phyloP scores from a whole-genome alignment of 2,329 filamentous ascomycete species.

The Spiromastix sp. region DNA sequence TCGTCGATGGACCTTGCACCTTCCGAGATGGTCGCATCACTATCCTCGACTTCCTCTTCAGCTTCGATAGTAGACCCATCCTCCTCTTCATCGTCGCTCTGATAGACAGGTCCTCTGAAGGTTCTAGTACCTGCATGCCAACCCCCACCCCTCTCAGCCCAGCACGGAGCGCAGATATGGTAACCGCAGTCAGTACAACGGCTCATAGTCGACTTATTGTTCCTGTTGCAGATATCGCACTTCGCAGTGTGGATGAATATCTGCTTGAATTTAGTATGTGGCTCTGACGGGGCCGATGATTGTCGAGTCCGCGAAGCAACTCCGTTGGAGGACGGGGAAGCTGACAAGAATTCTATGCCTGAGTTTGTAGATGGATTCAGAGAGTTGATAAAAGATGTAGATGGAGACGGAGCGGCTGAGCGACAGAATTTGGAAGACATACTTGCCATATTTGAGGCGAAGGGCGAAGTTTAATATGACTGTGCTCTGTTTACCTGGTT shows the following conservation, averaged over 20 bases:
- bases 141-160: constrained; percentile 12
- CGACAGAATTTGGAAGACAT: no score
- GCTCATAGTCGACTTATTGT: constrained; percentile 23
- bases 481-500: no score
- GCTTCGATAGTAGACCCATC: background rate
- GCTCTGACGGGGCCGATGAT: background rate
- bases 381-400: no score
- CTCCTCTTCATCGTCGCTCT: constrained; percentile 2
- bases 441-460: no score
- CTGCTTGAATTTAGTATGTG: constrained; percentile 17
- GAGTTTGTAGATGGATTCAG: no score
- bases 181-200: constrained; percentile 25
- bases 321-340: no score
- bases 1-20: background rate
- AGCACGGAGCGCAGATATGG: constrained; percentile 27
- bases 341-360: no score
- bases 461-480: no score
- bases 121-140: constrained; percentile 11
- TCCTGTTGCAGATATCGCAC: constrained; percentile 26
- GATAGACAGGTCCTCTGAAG: constrained; percentile 10
- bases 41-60: background rate
- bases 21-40: no score
- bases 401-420: no score
- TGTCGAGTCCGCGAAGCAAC: no score
- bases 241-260: constrained; percentile 26